Conservation (phyloP, 164 flowering plant species). For the Vitis amurensis region DNA sequence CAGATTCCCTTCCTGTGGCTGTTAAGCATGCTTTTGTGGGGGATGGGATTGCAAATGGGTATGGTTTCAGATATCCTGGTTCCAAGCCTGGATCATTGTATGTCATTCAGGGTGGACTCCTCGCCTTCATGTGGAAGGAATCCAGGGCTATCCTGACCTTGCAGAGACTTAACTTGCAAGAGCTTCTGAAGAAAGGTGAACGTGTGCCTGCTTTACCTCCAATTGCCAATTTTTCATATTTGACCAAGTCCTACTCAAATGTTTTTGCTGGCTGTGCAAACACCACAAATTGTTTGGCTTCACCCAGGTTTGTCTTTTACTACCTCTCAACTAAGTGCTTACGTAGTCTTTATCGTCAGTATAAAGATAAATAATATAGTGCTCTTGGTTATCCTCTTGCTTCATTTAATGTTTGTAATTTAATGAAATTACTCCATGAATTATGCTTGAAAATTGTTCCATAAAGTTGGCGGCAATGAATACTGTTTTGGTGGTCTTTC, state of each 20-base stretch:
- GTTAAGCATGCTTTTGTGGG: conserved; percentile 66
- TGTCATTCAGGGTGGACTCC: conserved; percentile 64
- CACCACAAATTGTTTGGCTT: conserved; percentile 38
- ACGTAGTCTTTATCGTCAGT: too few relatives aligned
- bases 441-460: too few relatives aligned
- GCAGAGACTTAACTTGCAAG: conserved; percentile 73
- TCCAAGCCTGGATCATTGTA: conserved; percentile 89
- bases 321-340: too few relatives aligned
- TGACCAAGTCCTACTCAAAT: conserved; percentile 86
- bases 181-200: conserved; percentile 81
- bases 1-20: conserved; percentile 40
- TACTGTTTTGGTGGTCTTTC: too few relatives aligned
- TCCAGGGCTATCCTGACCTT: conserved; percentile 74
- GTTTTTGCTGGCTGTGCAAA: conserved; percentile 71
- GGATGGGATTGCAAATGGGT: conserved; percentile 94
- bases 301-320: conserved; percentile 46
- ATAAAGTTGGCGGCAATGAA: too few relatives aligned
- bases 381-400: too few relatives aligned
- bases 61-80: conserved; percentile 97
- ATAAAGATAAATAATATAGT: too few relatives aligned
- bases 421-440: too few relatives aligned
- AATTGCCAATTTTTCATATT: conserved; percentile 79
- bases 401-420: too few relatives aligned
- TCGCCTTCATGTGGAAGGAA: conserved; percentile 90
- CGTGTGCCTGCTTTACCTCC: conserved; percentile 75